Conservation (phyloP, 2,329 filamentous ascomycete species). For the Davidsoniella neocaledoniae region DNA sequence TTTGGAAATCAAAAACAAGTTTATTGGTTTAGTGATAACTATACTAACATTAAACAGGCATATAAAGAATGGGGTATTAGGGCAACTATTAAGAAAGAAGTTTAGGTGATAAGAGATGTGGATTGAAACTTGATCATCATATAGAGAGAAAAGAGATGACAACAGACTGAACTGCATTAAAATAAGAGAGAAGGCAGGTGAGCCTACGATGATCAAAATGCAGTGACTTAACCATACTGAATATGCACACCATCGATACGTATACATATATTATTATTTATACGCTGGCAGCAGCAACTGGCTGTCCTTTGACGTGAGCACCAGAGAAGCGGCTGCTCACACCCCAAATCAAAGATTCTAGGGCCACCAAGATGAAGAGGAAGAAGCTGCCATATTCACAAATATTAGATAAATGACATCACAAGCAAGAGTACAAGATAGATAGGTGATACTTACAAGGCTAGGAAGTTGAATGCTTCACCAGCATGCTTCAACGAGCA, state of each 20-base stretch:
- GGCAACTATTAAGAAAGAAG: too few relatives aligned
- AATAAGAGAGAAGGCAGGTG: too few relatives aligned
- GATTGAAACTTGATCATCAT: too few relatives aligned
- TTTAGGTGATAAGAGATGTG: too few relatives aligned
- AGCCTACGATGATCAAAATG: too few relatives aligned
- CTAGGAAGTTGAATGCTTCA: conserved; percentile 16
- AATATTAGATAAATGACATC: background rate
- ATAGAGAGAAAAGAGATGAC: background rate
- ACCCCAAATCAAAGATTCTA: conserved; percentile 5
- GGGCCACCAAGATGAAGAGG: conserved; percentile 1
- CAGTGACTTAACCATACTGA: too few relatives aligned
- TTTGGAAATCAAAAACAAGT: too few relatives aligned
- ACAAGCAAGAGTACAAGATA: background rate
- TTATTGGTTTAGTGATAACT: too few relatives aligned
- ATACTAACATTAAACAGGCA: too few relatives aligned
- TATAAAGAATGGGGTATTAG: too few relatives aligned
- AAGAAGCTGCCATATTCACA: conserved; percentile 2
- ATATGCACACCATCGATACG: too few relatives aligned
- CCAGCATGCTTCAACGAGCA: conserved; percentile 16
- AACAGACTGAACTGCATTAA: background rate
- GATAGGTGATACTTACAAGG: conserved; percentile 14
- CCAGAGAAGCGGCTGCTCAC: background rate
- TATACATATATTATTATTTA: too few relatives aligned
- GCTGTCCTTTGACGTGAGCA: background rate
- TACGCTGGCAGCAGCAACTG: background rate